These are phyloP conservation scores for Aaosphaeria pasadenensis DNA, from an alignment of 2,329 filamentous ascomycete genomes.

Conservation along the genomic window DNA sequence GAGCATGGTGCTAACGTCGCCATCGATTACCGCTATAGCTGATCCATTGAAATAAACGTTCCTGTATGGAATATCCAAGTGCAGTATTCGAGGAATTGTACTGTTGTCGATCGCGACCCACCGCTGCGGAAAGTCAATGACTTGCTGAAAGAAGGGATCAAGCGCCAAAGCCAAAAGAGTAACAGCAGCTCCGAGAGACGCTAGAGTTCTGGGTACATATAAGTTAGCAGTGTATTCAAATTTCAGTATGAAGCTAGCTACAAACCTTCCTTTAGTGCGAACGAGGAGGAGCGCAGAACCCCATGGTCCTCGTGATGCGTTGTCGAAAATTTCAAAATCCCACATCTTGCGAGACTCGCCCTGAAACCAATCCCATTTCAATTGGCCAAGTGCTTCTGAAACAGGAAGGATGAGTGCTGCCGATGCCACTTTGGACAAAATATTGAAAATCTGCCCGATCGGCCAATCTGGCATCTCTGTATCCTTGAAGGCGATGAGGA, in stretches of 20 bases:
- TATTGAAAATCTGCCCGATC: neutral
- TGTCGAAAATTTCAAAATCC: conserved; percentile 24
- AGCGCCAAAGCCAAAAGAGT: conserved; percentile 9
- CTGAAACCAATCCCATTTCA: conserved; percentile 20
- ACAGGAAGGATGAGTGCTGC: conserved; percentile 12
- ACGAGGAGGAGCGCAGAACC: conserved; percentile 10
- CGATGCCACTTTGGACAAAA: conserved; percentile 10
- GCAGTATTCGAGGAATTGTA: conserved; percentile 1
- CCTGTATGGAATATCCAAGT: conserved; percentile 2
- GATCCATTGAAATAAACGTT: conserved; percentile 3
- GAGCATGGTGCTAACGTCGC: conserved; percentile 3
- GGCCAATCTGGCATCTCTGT: neutral
- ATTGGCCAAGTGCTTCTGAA: conserved; percentile 15
- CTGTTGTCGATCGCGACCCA: neutral
- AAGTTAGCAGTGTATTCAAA: neutral
- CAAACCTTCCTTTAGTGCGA: conserved; percentile 6
- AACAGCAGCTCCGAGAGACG: conserved; percentile 4
- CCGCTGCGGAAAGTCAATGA: conserved; percentile 5
- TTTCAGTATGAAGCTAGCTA: neutral
- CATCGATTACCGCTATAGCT: conserved; percentile 5
- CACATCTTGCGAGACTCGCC: conserved; percentile 8
- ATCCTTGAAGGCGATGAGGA: neutral
- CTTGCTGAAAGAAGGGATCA: conserved; percentile 14
- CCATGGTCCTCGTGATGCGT: conserved; percentile 15
- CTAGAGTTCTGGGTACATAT: neutral